phyloP scores from a whole-genome alignment of 495 filamentous ascomycete species.

The Aspergillus incahuasiensis region DNA sequence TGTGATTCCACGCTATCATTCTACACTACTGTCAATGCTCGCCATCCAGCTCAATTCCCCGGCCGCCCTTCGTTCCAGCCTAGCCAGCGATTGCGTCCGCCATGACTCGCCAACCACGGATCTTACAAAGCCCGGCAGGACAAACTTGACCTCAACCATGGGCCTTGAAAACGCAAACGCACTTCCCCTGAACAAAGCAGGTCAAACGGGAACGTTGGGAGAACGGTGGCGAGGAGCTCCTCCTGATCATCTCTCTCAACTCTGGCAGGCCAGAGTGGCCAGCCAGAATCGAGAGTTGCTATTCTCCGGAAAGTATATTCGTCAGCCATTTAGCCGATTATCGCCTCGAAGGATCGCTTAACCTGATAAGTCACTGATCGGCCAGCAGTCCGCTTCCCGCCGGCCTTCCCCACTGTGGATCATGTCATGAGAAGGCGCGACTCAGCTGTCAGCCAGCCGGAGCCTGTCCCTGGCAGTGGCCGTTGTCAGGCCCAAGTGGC shows the following conservation, averaged over 20 bases:
- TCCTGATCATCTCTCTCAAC: not conserved
- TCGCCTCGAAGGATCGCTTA: not conserved
- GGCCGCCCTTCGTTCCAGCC: not conserved
- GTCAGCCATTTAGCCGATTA: not conserved
- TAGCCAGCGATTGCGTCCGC: not conserved
- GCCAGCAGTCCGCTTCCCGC: not conserved
- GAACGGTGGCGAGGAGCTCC: not conserved
- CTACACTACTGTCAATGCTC: not conserved
- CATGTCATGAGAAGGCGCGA: slow-evolving; percentile 1
- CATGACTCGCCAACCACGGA: slow-evolving; percentile 1
- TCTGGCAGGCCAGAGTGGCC: not conserved
- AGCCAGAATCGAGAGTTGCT: not conserved
- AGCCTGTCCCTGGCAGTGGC: not conserved
- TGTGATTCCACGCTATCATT: not conserved
- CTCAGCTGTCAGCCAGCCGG: not conserved
- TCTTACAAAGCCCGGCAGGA: not conserved
- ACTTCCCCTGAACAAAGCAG: not conserved
- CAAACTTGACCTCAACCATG: not conserved
- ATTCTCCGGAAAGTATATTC: not conserved
- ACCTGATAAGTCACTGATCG: slow-evolving; percentile 8
- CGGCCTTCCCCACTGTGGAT: not conserved
- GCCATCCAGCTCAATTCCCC: not conserved
- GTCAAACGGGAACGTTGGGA: not conserved
- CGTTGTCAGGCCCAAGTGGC: not conserved
- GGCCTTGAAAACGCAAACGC: not conserved